Base-by-base conservation (phyloP, 108 stramenopile species). In the Chaetoceros tenuissimus region DNA sequence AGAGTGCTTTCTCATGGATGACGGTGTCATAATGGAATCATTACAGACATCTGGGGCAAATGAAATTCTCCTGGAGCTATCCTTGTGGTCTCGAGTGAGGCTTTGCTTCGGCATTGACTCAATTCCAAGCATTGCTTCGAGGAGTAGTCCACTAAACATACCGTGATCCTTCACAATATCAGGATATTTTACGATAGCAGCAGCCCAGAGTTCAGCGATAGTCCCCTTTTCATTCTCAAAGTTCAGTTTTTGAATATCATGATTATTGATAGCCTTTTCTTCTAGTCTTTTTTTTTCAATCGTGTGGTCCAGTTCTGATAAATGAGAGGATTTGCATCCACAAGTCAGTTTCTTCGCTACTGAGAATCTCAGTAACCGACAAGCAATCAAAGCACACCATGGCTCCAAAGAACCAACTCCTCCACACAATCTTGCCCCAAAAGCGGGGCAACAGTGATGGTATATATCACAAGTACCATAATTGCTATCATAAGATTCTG, bases 41-140 rank as follows among this genome's bases (percentile, higher is more conserved):
- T 40, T 40, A 40, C 8, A 13, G 5, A 13, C 13, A 10, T 40
- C 8, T 13, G 34, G 34, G 8, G 13, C 5, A 5, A 40, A 40
- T 13, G 34, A 10, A 13, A 10, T 40, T 10, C 13, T 5, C 5
- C 8, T 10, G 8, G 5, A 13, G 13, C 34, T 40, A 40, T 13
- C 34, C 34, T 40, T 40, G 8, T 40, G 8, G 34, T 40, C 34
- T n/a, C n/a, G n/a, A n/a, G n/a, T n/a, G n/a, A n/a, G n/a, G n/a
- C n/a, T n/a, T 5, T 10, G 5, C 13, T 40, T 5, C 5, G 34
- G 34, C 5, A 13, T 31, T 16, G 73, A 26, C 17, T 74, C 53
- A 43, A 94, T 69, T n/a, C 88, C 92, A 43, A 94, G 79, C 92
- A 94, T 94, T 17, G 82, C 83, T 54, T 82, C 75, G 19, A 94